Evolutionary conservation across 306 rosid species (phyloP).

Genomic region (Prinsepia uniflora): DNA sequence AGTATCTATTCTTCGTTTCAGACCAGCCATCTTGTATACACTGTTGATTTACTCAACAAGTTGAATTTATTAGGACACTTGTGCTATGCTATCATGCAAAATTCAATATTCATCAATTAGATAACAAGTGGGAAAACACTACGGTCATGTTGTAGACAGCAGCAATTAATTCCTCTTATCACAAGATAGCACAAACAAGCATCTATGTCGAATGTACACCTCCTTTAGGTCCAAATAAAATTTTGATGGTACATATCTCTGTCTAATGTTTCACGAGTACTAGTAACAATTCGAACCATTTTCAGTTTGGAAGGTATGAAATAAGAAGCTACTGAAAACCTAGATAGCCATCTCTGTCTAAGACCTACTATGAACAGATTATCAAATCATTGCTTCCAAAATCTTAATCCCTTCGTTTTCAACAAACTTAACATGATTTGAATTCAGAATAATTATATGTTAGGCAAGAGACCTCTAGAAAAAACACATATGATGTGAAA

Average conservation of each 20-base stretch:
- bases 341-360: neutral
- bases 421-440: neutral
- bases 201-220: neutral
- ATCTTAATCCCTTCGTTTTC: neutral
- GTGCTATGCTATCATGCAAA: conserved; percentile 25
- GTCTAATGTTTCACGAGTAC: neutral
- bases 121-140: neutral
- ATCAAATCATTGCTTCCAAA: neutral
- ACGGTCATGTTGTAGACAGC: neutral
- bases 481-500: conserved; percentile 1
- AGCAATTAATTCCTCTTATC: neutral
- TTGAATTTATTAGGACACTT: conserved; percentile 60
- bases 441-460: neutral
- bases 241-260: neutral
- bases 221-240: neutral
- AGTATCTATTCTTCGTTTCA: conserved; percentile 87
- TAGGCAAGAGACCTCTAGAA: neutral
- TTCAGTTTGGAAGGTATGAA: neutral
- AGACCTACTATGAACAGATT: neutral
- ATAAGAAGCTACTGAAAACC: neutral
- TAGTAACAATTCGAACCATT: neutral
- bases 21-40: conserved; percentile 97
- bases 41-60: conserved; percentile 80
- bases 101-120: conserved; percentile 9
- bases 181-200: neutral